Percentiles rank a stretch among this genome's conserved stretches.
Evolutionary conservation across 345 rosid genomes (phyloP).

Genomic region (Populus tremula): DNA sequence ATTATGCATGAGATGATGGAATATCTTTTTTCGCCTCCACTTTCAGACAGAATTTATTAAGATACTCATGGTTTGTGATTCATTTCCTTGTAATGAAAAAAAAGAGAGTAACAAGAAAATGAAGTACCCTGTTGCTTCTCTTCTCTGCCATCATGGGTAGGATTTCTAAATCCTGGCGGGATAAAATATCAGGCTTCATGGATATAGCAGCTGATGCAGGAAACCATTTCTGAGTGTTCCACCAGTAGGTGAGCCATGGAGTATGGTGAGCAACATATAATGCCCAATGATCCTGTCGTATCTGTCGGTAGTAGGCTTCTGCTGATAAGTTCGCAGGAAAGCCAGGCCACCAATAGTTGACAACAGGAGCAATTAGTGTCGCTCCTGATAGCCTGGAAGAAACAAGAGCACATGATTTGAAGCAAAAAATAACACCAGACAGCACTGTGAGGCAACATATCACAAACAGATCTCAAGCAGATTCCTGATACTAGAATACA

Average conservation of each 20-base stretch:
- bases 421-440: neutral
- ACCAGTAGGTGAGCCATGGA: conserved; percentile 28
- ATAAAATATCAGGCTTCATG: conserved; percentile 5
- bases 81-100: neutral
- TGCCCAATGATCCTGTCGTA: conserved; percentile 23
- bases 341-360: conserved; percentile 35
- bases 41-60: neutral
- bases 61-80: neutral
- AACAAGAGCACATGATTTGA: neutral
- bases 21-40: neutral
- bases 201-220: conserved; percentile 21
- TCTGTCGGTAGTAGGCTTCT: conserved; percentile 21
- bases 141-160: neutral
- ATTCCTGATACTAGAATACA: neutral
- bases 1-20: neutral
- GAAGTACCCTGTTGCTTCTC: conserved; percentile 1
- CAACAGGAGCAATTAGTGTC: conserved; percentile 20
- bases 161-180: conserved; percentile 18
- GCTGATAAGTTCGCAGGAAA: conserved; percentile 23
- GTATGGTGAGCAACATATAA: conserved; percentile 15
- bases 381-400: conserved; percentile 27
- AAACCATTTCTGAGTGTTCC: conserved; percentile 29
- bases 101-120: neutral
- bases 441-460: neutral
- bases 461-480: too few species aligned